A percentile compares a stretch with the other conserved stretches of the same genome.
phyloP scores from a whole-genome alignment of 257 asterid species.

The Coffea canephora region DNA sequence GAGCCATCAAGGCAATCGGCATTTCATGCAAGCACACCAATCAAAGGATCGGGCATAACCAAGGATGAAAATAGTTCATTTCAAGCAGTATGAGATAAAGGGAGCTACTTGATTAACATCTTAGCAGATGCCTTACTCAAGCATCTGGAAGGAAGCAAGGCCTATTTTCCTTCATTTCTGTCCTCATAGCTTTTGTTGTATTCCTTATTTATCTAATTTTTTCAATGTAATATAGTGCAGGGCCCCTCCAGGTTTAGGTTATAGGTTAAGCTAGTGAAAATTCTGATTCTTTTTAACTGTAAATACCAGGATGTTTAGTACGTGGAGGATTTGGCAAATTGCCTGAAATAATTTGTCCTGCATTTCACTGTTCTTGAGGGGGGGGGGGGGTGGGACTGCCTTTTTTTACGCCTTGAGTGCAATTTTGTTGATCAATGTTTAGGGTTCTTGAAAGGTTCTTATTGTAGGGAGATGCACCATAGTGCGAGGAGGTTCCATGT shows the following conservation, averaged over 20 bases:
- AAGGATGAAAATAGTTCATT: constrained; percentile 32
- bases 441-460: no score
- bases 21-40: constrained; percentile 36
- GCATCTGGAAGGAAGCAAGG: constrained; percentile 3
- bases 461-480: no score
- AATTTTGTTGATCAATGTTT: neutral
- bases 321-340: constrained; percentile 17
- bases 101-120: neutral
- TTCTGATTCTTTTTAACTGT: constrained; percentile 24
- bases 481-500: no score
- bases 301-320: constrained; percentile 14
- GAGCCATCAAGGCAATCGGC: constrained; percentile 40
- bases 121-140: neutral
- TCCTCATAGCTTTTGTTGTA: constrained; percentile 16
- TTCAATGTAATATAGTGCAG: constrained; percentile 25
- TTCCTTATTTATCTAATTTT: constrained; percentile 14
- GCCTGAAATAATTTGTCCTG: constrained; percentile 12
- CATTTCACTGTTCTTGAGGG: neutral
- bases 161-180: neutral
- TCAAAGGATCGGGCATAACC: constrained; percentile 18
- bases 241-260: neutral
- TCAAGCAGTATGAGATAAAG: constrained; percentile 25
- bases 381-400: no score
- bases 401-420: no score
- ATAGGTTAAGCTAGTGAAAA: constrained; percentile 18